Conservation (phyloP, 2,329 filamentous ascomycete species). For the Claviceps arundinis region DNA sequence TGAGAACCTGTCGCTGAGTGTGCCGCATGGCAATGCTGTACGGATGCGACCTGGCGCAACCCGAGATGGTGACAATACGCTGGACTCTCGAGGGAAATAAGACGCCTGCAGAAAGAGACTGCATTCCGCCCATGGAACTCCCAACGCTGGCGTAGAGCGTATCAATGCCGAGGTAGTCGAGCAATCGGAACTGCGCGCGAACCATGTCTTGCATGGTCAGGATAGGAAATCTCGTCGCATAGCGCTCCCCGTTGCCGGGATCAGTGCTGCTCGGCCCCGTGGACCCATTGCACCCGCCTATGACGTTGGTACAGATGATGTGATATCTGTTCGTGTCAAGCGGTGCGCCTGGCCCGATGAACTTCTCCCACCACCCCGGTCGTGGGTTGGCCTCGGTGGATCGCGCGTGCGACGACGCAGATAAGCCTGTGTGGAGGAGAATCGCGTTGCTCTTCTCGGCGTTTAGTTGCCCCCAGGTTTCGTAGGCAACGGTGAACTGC, state of each 20-base stretch:
- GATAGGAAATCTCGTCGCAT: conserved; percentile 91
- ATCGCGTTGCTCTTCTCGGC: conserved; percentile 75
- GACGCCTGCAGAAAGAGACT: conserved; percentile 75
- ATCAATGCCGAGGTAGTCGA: conserved; percentile 64
- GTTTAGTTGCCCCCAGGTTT: conserved; percentile 80
- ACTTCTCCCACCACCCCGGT: conserved; percentile 97
- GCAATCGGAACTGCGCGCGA: conserved; percentile 77
- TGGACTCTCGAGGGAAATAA: conserved; percentile 72
- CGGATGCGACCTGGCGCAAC: conserved; percentile 86
- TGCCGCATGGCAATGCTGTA: conserved; percentile 99
- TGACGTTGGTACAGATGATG: conserved; percentile 90
- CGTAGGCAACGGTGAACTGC: conserved; percentile 82
- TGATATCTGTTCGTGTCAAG: conserved; percentile 87
- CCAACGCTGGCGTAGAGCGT: conserved; percentile 86
- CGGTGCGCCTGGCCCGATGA: conserved; percentile 77
- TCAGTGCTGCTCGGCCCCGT: conserved; percentile 84
- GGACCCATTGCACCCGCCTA: conserved; percentile 91
- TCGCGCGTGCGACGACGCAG: conserved; percentile 92
- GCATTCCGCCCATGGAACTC: conserved; percentile 97
- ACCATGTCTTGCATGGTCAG: conserved; percentile 97
- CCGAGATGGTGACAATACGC: conserved; percentile 77
- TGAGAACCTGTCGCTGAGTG: conserved; percentile 90
- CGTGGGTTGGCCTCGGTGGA: conserved; percentile 78
- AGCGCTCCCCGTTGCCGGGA: conserved; percentile 73
- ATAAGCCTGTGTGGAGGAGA: conserved; percentile 83